Evolutionary conservation across 148 eudicot species (phyloP), one percentile per base, ranked within the genome.

Genomic region (Gaultheria prostrata): DNA sequence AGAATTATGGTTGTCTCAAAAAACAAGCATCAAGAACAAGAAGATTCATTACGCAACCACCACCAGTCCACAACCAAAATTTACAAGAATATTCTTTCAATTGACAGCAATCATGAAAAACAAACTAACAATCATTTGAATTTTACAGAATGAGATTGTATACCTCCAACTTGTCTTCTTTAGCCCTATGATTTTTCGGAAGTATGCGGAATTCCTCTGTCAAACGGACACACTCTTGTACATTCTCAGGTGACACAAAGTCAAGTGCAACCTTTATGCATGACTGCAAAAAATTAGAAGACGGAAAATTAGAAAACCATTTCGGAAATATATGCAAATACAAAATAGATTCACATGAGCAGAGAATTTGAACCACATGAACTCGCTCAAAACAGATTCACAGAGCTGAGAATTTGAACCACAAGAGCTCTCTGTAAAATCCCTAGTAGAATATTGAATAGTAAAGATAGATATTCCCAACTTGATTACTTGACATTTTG

Each of bases 111-210:
- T 30, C 21, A 18, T 28, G 20, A 26, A 49, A 67, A 18, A 21
- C 6, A 30, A 4, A 81, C 8, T 6, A 7, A 33, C 10, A 33
- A 11, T 45, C 32, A 69, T 78, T 6, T 35, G 1, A 13, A 11
- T 0, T 53, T 33, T 17, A 32, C 54, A 39, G 45, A 78, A 20
- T 70, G 7, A 69, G 69, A 53, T 39, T 24, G 45, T 48, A 45
- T 83, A 86, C 90, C 90, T 88, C 88, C 82, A 88, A 80, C 87
- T 88, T 88, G 85, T 88, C 89, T 85, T 86, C 90, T 53, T 86
- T 88, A 21, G 90, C 88, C 85, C 85, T 86, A n/a, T 88, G 90
- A 82, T 84, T 84, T 21, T 76, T 76, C 6, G 90, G 90, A 79
- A 88, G 90, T 33, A 78, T 15, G 4, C 90, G 90, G 33, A 88